Evolutionary conservation across 345 rosid genomes (phyloP).

Genomic region (Mangifera indica): DNA sequence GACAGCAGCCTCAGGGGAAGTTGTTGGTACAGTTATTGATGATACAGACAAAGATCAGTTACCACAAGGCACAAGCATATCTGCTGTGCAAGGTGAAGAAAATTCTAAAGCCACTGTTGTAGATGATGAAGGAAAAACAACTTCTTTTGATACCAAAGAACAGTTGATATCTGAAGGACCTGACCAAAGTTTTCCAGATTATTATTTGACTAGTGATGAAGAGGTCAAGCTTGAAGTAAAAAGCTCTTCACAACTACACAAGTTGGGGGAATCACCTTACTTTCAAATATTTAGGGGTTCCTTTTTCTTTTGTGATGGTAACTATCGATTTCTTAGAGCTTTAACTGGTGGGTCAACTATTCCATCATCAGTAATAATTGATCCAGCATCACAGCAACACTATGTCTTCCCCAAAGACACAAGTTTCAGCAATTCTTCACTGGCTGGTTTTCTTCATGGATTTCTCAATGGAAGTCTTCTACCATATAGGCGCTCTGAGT

Average conservation of each 20-base stretch:
- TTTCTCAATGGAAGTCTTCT: conserved; percentile 63
- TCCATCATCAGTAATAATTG: conserved; percentile 73
- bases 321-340: conserved; percentile 53
- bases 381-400: conserved; percentile 67
- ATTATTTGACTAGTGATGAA: conserved; percentile 25
- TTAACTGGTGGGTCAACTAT: conserved; percentile 68
- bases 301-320: conserved; percentile 78
- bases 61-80: conserved; percentile 23
- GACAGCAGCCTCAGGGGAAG: conserved; percentile 33
- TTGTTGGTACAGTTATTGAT: conserved; percentile 25
- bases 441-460: conserved; percentile 51
- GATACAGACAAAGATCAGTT: conserved; percentile 32
- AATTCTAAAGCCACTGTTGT: conserved; percentile 27
- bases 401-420: conserved; percentile 46
- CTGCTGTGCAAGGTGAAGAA: conserved; percentile 30
- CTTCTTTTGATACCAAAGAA: conserved; percentile 27
- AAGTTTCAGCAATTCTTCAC: conserved; percentile 43
- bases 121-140: conserved; percentile 34
- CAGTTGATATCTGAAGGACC: conserved; percentile 30
- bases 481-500: conserved; percentile 60
- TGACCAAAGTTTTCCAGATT: conserved; percentile 30
- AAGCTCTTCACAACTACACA: conserved; percentile 27
- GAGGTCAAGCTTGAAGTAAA: conserved; percentile 31
- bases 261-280: conserved; percentile 36
- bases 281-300: conserved; percentile 52